Conservation (phyloP, 139 green algal species). For the Coccomyxa sp. region DNA sequence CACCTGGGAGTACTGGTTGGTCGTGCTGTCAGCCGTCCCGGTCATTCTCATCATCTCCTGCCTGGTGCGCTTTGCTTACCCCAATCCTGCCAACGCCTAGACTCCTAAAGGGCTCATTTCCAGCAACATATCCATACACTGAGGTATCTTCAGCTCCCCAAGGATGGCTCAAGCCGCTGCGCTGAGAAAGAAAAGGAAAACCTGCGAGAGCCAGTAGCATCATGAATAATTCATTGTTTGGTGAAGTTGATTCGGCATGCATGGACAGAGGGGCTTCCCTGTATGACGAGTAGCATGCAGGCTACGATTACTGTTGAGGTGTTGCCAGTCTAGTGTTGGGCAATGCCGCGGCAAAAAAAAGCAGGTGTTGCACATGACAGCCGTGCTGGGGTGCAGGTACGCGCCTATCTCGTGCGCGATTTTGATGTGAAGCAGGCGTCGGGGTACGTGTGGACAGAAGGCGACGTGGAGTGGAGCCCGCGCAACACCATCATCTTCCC, state of each 20-base stretch:
- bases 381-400: background rate
- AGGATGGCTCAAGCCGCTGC: background rate
- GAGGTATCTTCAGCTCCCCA: no score
- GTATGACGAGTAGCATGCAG: no score
- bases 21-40: slow-evolving; percentile 40
- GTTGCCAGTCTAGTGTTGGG: no score
- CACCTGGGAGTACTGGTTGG: slow-evolving; percentile 38
- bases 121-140: no score
- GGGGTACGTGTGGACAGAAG: slow-evolving; percentile 12
- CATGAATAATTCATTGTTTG: background rate
- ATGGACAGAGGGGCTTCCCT: no score
- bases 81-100: no score
- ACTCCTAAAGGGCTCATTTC: no score
- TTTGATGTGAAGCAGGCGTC: background rate
- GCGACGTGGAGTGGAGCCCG: slow-evolving; percentile 32
- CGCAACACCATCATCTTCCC: slow-evolving; percentile 51
- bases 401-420: slow-evolving; percentile 8
- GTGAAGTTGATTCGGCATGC: no score
- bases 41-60: slow-evolving; percentile 15
- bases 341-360: no score
- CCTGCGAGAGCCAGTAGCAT: background rate
- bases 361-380: background rate
- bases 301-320: no score
- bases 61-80: no score
- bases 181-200: background rate